Evolutionary conservation across 179 eudicot genomes (phyloP).

Genomic region (Actinidia chinensis): DNA sequence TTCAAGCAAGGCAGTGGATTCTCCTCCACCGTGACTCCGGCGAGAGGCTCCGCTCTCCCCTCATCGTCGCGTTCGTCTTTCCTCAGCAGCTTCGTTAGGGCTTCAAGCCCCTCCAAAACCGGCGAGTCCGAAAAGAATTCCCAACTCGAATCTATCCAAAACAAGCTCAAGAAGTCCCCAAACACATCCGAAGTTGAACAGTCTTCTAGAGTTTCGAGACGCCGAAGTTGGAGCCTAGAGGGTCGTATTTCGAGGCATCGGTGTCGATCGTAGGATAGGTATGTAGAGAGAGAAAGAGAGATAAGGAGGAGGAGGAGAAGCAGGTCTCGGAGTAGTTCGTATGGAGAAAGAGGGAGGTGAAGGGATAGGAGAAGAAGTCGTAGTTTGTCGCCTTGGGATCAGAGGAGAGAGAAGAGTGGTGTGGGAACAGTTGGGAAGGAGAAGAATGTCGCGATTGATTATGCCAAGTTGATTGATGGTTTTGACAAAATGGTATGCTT

Average conservation of each 20-base stretch:
- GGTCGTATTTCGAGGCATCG: conserved; percentile 15
- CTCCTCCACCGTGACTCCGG: conserved; percentile 35
- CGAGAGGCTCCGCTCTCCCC: conserved; percentile 55
- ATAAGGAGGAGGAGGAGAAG: conserved; percentile 29
- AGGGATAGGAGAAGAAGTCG: conserved; percentile 24
- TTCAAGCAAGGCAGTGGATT: conserved; percentile 96
- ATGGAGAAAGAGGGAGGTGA: not conserved
- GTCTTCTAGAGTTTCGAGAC: conserved; percentile 30
- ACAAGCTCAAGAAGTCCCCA: conserved; percentile 58
- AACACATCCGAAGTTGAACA: conserved; percentile 3
- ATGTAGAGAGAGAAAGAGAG: conserved; percentile 34
- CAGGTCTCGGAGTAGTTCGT: conserved; percentile 20
- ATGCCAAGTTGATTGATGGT: conserved; percentile 55
- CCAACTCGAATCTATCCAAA: conserved; percentile 58
- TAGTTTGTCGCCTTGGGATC: not conserved
- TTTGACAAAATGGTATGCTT: conserved; percentile 69
- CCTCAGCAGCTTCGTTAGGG: conserved; percentile 64
- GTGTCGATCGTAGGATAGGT: conserved; percentile 31
- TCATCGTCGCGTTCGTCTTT: conserved; percentile 45
- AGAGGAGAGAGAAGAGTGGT: conserved; percentile 22
- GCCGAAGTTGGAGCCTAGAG: conserved; percentile 22
- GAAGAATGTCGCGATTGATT: conserved; percentile 46
- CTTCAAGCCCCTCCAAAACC: conserved; percentile 50
- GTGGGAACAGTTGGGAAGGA: conserved; percentile 25
- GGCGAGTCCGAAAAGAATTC: conserved; percentile 39